Conservation (phyloP, 805 yeast species). For the Candida ascalaphidarum region DNA sequence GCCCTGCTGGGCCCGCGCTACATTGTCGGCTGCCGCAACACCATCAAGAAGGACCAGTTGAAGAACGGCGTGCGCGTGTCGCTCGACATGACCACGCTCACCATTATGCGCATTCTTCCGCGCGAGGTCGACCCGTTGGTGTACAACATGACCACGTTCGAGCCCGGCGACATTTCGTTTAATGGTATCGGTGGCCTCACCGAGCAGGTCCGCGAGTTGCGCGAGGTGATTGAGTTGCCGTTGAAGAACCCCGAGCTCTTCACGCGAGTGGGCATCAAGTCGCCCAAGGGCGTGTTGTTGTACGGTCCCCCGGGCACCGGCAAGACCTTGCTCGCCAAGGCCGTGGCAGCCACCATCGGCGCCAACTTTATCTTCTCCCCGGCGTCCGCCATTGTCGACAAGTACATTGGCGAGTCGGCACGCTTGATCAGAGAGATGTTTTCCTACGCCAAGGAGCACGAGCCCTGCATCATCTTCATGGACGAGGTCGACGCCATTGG, state of each 20-base stretch:
- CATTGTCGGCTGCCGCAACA: constrained; percentile 94
- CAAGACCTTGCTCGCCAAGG: constrained; percentile 90
- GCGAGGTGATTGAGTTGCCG: constrained; percentile 97
- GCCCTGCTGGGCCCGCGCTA: constrained; percentile 97
- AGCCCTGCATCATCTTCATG: constrained; percentile 96
- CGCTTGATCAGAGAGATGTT: constrained; percentile 96
- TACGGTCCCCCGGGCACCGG: constrained; percentile 99
- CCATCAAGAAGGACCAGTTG: constrained; percentile 73
- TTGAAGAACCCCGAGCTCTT: constrained; percentile 95
- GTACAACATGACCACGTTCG: constrained; percentile 95
- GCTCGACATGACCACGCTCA: constrained; percentile 92
- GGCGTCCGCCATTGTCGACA: constrained; percentile 95
- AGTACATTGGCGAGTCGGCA: constrained; percentile 96
- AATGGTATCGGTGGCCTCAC: constrained; percentile 93
- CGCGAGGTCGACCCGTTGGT: constrained; percentile 98
- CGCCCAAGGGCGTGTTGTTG: constrained; percentile 95
- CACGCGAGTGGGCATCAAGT: constrained; percentile 91
- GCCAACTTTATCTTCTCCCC: constrained; percentile 98
- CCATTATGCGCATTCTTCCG: constrained; percentile 95
- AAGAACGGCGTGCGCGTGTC: constrained; percentile 96
- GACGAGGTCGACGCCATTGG: constrained; percentile 99
- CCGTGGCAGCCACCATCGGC: constrained; percentile 97
- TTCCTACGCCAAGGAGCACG: constrained; percentile 95
- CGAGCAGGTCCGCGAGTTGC: constrained; percentile 90
- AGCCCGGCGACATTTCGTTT: constrained; percentile 95